Percentiles rank a stretch among this genome's conserved stretches.
These are phyloP conservation scores for Vitis labrusca DNA, from an alignment of 164 flowering plant genomes.

Conservation along the genomic window DNA sequence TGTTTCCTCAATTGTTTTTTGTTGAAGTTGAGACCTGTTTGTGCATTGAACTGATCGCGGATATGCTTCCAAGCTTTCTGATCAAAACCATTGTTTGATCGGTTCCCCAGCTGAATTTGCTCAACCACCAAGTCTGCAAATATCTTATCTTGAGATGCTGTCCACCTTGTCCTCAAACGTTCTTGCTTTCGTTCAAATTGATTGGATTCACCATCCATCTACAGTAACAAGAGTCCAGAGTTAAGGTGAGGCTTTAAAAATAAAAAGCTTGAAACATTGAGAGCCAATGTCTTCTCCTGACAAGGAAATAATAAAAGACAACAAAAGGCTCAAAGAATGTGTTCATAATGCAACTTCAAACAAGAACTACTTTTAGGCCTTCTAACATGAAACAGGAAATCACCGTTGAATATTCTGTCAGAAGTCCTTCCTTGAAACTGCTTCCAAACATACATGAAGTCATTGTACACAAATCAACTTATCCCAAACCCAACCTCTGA, in stretches of 20 bases:
- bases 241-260: not conserved
- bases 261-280: slow-evolving; percentile 4
- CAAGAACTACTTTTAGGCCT: too few relatives aligned
- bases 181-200: slow-evolving; percentile 14
- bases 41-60: slow-evolving; percentile 11
- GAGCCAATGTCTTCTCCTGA: too few relatives aligned
- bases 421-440: too few relatives aligned
- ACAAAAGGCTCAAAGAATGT: too few relatives aligned
- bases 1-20: slow-evolving; percentile 22
- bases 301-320: too few relatives aligned
- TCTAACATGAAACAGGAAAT: too few relatives aligned
- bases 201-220: slow-evolving; percentile 12
- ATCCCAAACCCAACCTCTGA: too few relatives aligned
- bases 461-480: too few relatives aligned
- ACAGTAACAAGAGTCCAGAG: not conserved
- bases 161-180: slow-evolving; percentile 17
- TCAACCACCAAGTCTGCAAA: slow-evolving; percentile 22
- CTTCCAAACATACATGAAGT: too few relatives aligned
- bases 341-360: too few relatives aligned
- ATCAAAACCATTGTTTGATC: slow-evolving; percentile 12
- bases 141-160: slow-evolving; percentile 14
- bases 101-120: slow-evolving; percentile 15
- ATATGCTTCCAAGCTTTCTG: slow-evolving; percentile 18
- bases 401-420: too few relatives aligned
- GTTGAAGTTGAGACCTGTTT: slow-evolving; percentile 17